These are phyloP conservation scores for Salvia splendens DNA, from an alignment of 257 asterid species.

Conservation along the genomic window DNA sequence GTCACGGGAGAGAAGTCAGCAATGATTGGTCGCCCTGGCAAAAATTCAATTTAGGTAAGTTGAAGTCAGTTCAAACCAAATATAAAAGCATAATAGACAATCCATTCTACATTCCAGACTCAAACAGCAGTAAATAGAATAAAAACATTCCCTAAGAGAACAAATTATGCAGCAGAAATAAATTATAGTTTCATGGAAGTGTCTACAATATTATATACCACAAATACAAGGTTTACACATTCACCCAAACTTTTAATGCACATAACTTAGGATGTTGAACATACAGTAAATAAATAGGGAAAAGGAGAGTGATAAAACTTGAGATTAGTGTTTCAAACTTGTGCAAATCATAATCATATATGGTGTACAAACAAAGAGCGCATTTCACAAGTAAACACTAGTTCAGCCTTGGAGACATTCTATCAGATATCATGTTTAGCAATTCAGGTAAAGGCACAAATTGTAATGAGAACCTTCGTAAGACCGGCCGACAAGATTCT, in stretches of 20 bases:
- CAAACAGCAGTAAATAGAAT: background rate
- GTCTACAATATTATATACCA: background rate
- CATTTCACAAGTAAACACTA: constrained; percentile 1
- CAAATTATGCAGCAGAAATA: constrained; percentile 8
- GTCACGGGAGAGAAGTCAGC: constrained; percentile 93
- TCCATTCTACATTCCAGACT: background rate
- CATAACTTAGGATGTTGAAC: background rate
- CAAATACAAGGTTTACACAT: background rate
- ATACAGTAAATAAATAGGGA: background rate
- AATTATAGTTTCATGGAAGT: background rate
- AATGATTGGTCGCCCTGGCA: constrained; percentile 75
- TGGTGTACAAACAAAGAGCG: background rate
- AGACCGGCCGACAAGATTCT: constrained; percentile 78
- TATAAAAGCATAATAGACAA: background rate
- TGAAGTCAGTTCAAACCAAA: constrained; percentile 1
- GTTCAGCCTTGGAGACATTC: background rate
- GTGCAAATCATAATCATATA: background rate
- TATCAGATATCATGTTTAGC: background rate
- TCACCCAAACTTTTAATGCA: background rate
- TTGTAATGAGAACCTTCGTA: constrained; percentile 54
- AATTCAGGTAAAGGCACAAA: background rate
- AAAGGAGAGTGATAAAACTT: background rate
- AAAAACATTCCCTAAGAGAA: background rate
- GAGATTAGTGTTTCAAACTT: constrained; percentile 3
- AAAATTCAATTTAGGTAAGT: constrained; percentile 20